Evolutionary conservation across 768 basidiomycete genomes (phyloP), one percentile per base, ranked within the genome.

Genomic region (Cyclocybe aegerita): DNA sequence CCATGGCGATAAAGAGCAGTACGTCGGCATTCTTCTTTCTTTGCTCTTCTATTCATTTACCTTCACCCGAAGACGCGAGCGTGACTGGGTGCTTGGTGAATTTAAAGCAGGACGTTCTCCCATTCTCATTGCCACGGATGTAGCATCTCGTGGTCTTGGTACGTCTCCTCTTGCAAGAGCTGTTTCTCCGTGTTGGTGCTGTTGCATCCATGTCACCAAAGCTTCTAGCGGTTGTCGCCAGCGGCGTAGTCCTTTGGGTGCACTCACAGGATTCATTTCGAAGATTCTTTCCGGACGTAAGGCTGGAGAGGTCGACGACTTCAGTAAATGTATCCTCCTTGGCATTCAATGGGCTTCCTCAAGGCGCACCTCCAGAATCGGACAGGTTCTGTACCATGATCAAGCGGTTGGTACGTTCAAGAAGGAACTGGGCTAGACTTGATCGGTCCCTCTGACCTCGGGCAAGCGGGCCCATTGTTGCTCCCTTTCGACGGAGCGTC

Each of bases 141-240:
- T 99, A 63, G 97, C 96, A 54, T 97, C 94, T 67, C 95, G 96
- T 85, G 96, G 96, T 82, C 85, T 99, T 67, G 97, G 97, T 98
- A 88, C 78, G 96, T 93, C 65, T 65, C 23, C 23, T 77, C 61
- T 67, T 68, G 38, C 56, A 39, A 52, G 43, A 53, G 49, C 55
- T 52, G 59, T 59, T 57, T 49, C 55, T 57, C 49, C 58, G 58
- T 59, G 54, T 51, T 57, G 60, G 61, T 62, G 60, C 59, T 57
- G 57, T 59, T 60, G 60, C 62, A 54, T 59, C 60, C 59, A 59
- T 63, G 54, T 61, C 60, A 61, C 46, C 52, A 48, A 55, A 38
- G 49, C 51, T 56, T 52, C 46, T 45, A 48, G 57, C 57, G 52
- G 50, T 52, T 45, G 17, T 53, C 46, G 43, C 48, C 50, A 58